Percentiles rank a stretch among this genome's conserved stretches.
Conservation (phyloP, 2,329 filamentous ascomycete genomes). For the Colletotrichum aenigma region DNA sequence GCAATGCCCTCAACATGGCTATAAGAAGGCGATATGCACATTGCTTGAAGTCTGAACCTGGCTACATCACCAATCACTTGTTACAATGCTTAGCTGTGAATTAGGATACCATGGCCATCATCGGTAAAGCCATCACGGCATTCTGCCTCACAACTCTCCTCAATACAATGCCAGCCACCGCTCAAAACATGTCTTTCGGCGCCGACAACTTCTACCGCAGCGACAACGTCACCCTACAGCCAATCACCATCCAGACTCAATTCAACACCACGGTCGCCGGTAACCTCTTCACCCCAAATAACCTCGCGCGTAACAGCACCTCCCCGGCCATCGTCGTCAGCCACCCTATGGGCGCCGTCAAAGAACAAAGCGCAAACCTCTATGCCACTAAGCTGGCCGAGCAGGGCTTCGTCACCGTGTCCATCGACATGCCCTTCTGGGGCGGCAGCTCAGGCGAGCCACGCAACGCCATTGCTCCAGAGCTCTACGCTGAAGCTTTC, state of each 20-base stretch:
- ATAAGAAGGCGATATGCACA: neutral
- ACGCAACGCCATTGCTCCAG: conserved; percentile 27
- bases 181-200: conserved; percentile 6
- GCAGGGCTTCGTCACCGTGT: conserved; percentile 28
- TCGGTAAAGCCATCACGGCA: neutral
- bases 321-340: conserved; percentile 28
- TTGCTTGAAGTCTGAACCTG: neutral
- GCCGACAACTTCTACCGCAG: conserved; percentile 15
- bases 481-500: conserved; percentile 31
- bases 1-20: neutral
- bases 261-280: neutral
- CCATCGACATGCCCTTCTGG: conserved; percentile 28
- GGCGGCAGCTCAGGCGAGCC: conserved; percentile 28
- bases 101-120: neutral
- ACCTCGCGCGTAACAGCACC: neutral
- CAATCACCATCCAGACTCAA: neutral
- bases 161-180: neutral
- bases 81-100: neutral
- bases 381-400: conserved; percentile 29
- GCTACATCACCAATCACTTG: neutral
- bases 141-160: neutral
- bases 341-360: conserved; percentile 32
- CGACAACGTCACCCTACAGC: neutral
- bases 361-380: conserved; percentile 33
- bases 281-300: neutral